phyloP scores from a whole-genome alignment of 345 rosid species.

The Rhodomyrtus tomentosa region DNA sequence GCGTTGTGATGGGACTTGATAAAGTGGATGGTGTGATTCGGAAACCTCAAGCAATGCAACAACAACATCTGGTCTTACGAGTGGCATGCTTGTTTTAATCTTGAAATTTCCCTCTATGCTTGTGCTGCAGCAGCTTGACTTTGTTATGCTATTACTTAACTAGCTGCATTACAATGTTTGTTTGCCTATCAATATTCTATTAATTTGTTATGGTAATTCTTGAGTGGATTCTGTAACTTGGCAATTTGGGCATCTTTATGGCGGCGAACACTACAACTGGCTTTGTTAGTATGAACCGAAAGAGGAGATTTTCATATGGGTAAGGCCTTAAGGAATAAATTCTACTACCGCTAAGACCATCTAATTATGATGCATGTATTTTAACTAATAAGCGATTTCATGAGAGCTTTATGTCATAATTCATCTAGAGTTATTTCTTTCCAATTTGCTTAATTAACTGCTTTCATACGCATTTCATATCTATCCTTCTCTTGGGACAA shows the following conservation, averaged over 20 bases:
- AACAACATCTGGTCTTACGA: conserved; percentile 53
- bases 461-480: neutral
- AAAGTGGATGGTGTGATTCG: conserved; percentile 62
- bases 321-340: neutral
- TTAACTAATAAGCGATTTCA: neutral
- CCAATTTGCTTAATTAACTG: neutral
- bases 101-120: neutral
- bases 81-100: conserved; percentile 23
- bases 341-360: neutral
- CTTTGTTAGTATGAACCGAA: neutral
- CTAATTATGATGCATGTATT: neutral
- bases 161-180: neutral
- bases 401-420: neutral
- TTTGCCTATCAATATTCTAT: neutral
- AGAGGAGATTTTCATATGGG: neutral
- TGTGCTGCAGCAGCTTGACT: neutral
- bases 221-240: neutral
- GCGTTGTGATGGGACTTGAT: conserved; percentile 76
- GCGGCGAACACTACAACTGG: neutral
- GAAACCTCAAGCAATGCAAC: conserved; percentile 48
- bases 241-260: neutral
- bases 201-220: neutral
- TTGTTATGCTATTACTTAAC: neutral
- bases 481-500: neutral
- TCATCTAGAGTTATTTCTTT: neutral